Evolutionary conservation across 2,329 filamentous ascomycete genomes (phyloP).

Genomic region (Alternaria postmessia): DNA sequence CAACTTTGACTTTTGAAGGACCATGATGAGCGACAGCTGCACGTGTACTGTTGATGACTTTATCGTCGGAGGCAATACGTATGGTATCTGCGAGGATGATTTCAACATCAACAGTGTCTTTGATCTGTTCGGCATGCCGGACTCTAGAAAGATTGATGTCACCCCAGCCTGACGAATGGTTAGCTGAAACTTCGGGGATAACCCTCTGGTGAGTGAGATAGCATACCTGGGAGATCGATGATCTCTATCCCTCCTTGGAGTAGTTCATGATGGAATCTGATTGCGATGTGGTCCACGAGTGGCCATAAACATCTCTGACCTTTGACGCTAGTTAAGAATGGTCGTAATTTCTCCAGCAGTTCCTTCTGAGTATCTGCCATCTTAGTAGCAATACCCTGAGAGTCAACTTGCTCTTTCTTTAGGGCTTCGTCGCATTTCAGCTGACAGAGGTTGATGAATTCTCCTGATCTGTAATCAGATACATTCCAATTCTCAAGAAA

Average conservation of each 20-base stretch:
- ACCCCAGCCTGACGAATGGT: slow-evolving; percentile 23
- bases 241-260: slow-evolving; percentile 24
- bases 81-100: slow-evolving; percentile 31
- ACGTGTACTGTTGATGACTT: slow-evolving; percentile 24
- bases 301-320: slow-evolving; percentile 28
- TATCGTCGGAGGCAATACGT: slow-evolving; percentile 27
- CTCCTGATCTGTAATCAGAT: background rate
- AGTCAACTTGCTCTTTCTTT: slow-evolving; percentile 3
- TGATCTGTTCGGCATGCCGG: slow-evolving; percentile 29
- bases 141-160: slow-evolving; percentile 29
- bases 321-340: slow-evolving; percentile 28
- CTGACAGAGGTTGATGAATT: slow-evolving; percentile 23
- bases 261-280: slow-evolving; percentile 22
- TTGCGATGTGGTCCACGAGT: slow-evolving; percentile 27
- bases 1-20: slow-evolving; percentile 24
- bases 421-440: slow-evolving; percentile 26
- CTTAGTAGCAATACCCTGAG: background rate
- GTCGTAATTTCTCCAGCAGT: slow-evolving; percentile 12
- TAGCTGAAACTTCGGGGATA: no score
- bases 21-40: slow-evolving; percentile 23
- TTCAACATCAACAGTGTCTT: slow-evolving; percentile 28
- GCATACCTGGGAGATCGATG: slow-evolving; percentile 35
- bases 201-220: no score
- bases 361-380: slow-evolving; percentile 7
- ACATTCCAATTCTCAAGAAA: slow-evolving; percentile 23